Base-by-base conservation (phyloP, 371 early-diverging fungal species). In the Syncephalis plumigaleata region DNA sequence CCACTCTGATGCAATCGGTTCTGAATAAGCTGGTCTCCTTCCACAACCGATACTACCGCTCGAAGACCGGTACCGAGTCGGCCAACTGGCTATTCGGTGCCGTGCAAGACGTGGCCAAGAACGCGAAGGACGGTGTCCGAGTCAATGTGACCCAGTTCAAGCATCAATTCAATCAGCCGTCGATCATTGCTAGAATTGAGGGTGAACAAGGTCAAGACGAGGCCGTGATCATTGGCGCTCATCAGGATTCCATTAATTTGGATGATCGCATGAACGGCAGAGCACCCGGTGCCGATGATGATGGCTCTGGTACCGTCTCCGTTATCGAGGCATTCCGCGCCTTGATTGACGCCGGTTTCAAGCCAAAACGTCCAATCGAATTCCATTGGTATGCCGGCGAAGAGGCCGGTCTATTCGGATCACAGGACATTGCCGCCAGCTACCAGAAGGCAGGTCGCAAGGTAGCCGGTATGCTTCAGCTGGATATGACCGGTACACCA, bases 331-430 rank as follows among this genome's bases (percentile, higher is more conserved):
- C 87, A 20, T 79, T 88, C 71, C 74, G 85, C 24, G 69, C 60
- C 27, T 58, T 91, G 1, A 67, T 90, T 26, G 50, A 67, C 13
- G 67, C 65, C 26, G 78, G 73, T 0, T 86, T 90, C 59, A 67
- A 64, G 21, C 92, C 91, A n/a, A 55, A 67, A 27, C 67, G 84
- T 45, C 75, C 90, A n/a, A 80, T 96, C 27, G 94, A 94, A 57
- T 92, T 94, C 73, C 94, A 93, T 63, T 96, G 88, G 84, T 93
- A 87, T 54, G 77, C 86, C 47, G 90, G 73, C 45, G 89, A 87
- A 59, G 89, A 90, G 58, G 86, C 67, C 42, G 91, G 89, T 17
- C 72, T 93, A 9, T 60, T 85, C 48, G 96, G 96, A 16, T 84
- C 85, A 21, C 87, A 90, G 64, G 84, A 65, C 45, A 74, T 96